Evolutionary conservation across 129 eudicot species (phyloP).

Genomic region (Lonicera japonica): DNA sequence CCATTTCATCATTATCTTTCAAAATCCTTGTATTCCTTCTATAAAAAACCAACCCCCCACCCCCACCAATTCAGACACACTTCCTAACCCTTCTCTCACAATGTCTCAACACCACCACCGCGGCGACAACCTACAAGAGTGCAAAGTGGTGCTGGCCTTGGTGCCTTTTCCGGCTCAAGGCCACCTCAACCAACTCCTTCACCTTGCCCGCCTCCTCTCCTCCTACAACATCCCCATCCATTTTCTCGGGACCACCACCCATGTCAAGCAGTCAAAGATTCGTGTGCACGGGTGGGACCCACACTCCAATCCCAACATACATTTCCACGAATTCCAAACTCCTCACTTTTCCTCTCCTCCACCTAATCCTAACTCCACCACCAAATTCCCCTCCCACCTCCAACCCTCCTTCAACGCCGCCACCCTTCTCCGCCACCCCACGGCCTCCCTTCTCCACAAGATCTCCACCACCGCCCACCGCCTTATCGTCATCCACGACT

Average conservation of each 20-base stretch:
- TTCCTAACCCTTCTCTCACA: too few relatives aligned
- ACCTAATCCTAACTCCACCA: slow-evolving; percentile 19
- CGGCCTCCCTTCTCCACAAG: slow-evolving; percentile 20
- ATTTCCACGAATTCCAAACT: slow-evolving; percentile 34
- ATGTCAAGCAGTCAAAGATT: slow-evolving; percentile 37
- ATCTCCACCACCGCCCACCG: slow-evolving; percentile 29
- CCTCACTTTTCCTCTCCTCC: slow-evolving; percentile 25
- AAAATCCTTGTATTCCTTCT: too few relatives aligned
- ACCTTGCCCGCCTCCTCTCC: slow-evolving; percentile 19
- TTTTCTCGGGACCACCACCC: slow-evolving; percentile 24
- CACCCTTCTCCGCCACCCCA: slow-evolving; percentile 36
- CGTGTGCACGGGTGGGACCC: slow-evolving; percentile 32
- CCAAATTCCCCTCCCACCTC: slow-evolving; percentile 27
- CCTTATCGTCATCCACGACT: slow-evolving; percentile 52
- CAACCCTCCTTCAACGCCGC: slow-evolving; percentile 17
- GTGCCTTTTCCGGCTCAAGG: slow-evolving; percentile 57
- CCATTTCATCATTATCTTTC: too few relatives aligned
- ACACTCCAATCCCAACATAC: slow-evolving; percentile 5
- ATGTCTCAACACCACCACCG: neutral
- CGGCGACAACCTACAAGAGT: neutral
- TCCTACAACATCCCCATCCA: slow-evolving; percentile 38
- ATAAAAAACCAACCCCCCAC: too few relatives aligned
- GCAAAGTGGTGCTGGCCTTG: slow-evolving; percentile 20
- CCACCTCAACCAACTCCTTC: slow-evolving; percentile 55
- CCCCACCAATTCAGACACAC: too few relatives aligned